These are phyloP conservation scores for Aspergillus pseudonomiae DNA, from an alignment of 2,329 filamentous ascomycete genomes.

Conservation along the genomic window DNA sequence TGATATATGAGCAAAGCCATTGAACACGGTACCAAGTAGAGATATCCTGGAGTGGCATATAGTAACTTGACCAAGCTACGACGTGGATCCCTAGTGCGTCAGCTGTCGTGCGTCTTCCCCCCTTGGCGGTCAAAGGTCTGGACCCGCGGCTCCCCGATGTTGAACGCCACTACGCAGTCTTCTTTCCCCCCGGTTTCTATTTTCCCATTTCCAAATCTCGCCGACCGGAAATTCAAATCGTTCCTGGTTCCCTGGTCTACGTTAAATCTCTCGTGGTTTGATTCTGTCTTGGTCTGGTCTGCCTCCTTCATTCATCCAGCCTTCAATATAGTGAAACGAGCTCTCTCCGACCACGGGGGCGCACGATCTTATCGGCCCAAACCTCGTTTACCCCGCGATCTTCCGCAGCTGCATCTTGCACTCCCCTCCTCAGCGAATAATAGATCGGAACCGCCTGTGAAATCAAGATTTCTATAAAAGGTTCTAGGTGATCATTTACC, in stretches of 20 bases:
- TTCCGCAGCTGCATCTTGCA: conserved; percentile 18
- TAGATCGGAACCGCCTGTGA: neutral
- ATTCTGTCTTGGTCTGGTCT: neutral
- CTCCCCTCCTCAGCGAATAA: conserved; percentile 13
- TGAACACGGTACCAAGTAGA: neutral
- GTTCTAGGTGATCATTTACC: neutral
- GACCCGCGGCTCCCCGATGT: conserved; percentile 24
- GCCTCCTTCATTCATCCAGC: neutral
- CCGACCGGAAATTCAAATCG: neutral
- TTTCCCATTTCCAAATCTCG: conserved; percentile 3
- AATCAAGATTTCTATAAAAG: too few species aligned
- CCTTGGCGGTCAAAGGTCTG: conserved; percentile 16
- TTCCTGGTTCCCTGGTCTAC: neutral
- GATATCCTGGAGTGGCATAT: neutral
- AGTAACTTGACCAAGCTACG: neutral
- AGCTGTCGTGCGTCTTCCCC: neutral
- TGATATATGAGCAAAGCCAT: neutral
- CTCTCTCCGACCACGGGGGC: conserved; percentile 12
- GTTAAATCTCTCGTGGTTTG: neutral
- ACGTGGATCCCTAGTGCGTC: neutral
- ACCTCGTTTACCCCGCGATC: conserved; percentile 25
- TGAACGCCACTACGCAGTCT: conserved; percentile 11
- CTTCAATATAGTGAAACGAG: neutral
- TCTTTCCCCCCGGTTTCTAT: neutral
- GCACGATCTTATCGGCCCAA: conserved; percentile 25